Evolutionary conservation across 2,329 filamentous ascomycete genomes (phyloP).

Genomic region (Metarhizium robertsii): DNA sequence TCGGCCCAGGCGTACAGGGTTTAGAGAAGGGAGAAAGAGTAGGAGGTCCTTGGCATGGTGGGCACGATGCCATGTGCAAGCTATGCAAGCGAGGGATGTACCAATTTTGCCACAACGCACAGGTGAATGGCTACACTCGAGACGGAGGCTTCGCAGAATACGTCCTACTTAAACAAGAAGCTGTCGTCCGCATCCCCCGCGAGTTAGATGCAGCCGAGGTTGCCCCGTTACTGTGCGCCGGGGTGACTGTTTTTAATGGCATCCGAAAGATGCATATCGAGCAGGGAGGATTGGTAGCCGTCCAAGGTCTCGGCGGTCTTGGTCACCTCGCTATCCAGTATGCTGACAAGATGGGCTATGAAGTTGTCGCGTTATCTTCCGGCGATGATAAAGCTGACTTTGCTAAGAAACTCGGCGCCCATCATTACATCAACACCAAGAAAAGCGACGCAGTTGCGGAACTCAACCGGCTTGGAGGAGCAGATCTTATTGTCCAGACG

Average conservation of each 20-base stretch:
- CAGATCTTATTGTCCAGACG: too few species aligned
- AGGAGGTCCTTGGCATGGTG: conserved; percentile 30
- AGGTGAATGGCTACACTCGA: conserved; percentile 20
- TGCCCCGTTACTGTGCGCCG: conserved; percentile 40
- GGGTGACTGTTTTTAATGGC: conserved; percentile 30
- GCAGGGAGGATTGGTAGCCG: conserved; percentile 27
- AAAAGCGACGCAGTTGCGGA: not conserved
- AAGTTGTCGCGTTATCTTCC: conserved; percentile 54
- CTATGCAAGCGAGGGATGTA: conserved; percentile 26
- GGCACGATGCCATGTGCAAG: conserved; percentile 30
- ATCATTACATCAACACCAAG: conserved; percentile 13
- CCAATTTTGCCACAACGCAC: conserved; percentile 21
- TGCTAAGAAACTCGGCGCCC: conserved; percentile 23
- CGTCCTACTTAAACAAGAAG: conserved; percentile 34
- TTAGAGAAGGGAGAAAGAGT: conserved; percentile 30
- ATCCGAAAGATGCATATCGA: conserved; percentile 13
- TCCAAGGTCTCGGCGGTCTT: conserved; percentile 46
- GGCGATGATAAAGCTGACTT: conserved; percentile 48
- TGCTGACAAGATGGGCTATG: conserved; percentile 56
- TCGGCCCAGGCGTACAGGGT: conserved; percentile 25
- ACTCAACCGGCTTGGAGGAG: too few species aligned
- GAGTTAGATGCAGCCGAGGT: conserved; percentile 30
- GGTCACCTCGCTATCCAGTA: conserved; percentile 13
- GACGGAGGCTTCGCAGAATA: conserved; percentile 34
- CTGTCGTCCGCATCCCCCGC: conserved; percentile 36